A percentile compares a stretch with the other conserved stretches of the same genome.
Conservation (phyloP, 176 grass and related monocot species). For the Aegilops bicornis region DNA sequence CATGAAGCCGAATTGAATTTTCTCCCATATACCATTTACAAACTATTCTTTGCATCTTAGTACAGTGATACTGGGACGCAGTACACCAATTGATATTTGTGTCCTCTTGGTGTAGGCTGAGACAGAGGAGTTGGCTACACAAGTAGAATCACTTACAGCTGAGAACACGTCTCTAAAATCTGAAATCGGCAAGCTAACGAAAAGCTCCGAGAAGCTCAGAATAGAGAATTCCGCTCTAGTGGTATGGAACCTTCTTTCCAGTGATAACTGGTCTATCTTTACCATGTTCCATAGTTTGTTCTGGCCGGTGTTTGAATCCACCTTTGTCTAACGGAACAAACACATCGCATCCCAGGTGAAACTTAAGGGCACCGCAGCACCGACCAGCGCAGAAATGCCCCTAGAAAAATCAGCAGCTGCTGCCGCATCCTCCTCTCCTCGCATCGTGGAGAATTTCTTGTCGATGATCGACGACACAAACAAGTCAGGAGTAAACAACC, state of each 20-base stretch:
- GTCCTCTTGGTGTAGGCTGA: constrained; percentile 56
- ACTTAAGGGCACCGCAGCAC: constrained; percentile 32
- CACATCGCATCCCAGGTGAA: constrained; percentile 42
- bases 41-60: background rate
- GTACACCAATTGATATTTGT: background rate
- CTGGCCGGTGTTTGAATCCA: background rate
- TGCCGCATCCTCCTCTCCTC: constrained; percentile 24
- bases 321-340: constrained; percentile 1
- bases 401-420: background rate
- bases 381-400: constrained; percentile 2
- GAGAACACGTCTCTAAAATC: constrained; percentile 79
- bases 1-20: constrained; percentile 19
- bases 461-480: constrained; percentile 61
- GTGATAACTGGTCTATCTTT: background rate
- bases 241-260: constrained; percentile 52
- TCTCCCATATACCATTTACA: background rate
- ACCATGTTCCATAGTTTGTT: background rate
- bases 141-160: constrained; percentile 64
- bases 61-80: background rate
- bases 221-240: constrained; percentile 69
- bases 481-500: constrained; percentile 2
- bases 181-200: constrained; percentile 72
- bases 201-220: constrained; percentile 73
- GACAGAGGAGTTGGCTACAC: constrained; percentile 65
- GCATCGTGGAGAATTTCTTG: constrained; percentile 53